Evolutionary conservation across 352 stramenopile species (phyloP), one percentile per base, ranked within the genome.

Genomic region (Pythium phragmiticola): DNA sequence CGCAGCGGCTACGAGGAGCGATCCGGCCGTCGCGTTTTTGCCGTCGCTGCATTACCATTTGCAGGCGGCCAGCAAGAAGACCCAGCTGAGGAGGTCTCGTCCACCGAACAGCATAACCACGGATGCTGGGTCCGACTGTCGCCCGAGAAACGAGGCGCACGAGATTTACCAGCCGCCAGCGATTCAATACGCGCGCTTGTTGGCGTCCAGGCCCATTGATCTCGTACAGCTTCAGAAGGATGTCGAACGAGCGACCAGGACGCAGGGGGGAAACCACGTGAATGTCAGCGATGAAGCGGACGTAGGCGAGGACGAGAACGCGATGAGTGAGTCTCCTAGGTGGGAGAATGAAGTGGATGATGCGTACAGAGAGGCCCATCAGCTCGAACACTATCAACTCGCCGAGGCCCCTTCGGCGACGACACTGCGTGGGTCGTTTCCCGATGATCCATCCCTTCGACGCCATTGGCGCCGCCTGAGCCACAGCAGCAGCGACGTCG

Each of bases 321-420:
- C n/a, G 2, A 36, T 45, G 0, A 21, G 0, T 2, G 11, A 9
- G 4, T 36, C 4, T 4, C 16, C 8, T 14, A 11, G 11, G 2
- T 19, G 9, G 30, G 55, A 60, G 52, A 48, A 11, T 3, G 47
- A 59, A 3, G 16, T 64, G 3, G 77, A 84, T 34, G 16, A 26
- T 19, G 46, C 28, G 6, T 87, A 83, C 46, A 48, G 57, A 19
- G 28, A 46, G 37, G 55, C 72, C 7, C 74, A 84, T 50, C 47
- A 53, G 19, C 49, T 70, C n/a, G 78, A 88, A 57, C 77, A 75
- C 60, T 88, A 88, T 43, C 46, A 77, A 19, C 64, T 80, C 5
- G 42, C 42, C 3, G 58, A 63, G 7, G 28, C 26, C n/a, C 14
- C 47, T 13, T 56, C 19, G 16, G 51, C 43, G 16, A 51, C 59